Base-by-base conservation (phyloP, 345 rosid species). In the Aquilaria yunnanensis region DNA sequence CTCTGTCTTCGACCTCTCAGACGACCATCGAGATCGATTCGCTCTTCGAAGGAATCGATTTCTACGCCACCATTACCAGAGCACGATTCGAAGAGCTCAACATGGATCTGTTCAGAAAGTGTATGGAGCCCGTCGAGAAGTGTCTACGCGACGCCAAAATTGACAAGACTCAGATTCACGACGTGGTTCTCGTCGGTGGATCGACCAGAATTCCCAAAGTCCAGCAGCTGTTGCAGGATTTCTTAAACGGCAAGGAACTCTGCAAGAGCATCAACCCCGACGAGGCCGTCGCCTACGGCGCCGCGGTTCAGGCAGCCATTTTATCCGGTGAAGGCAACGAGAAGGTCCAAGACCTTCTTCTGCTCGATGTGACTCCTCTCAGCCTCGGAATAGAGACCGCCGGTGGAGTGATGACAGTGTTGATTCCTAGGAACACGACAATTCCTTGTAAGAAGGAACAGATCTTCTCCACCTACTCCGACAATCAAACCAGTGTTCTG, bases 11-110 rank as follows among this genome's bases (percentile, higher is more conserved):
- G 29, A 75, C 78, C 30, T 1, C 69, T 0, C 78, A 75, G 65
- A 75, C 78, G 0, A 75, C 78, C 9, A 70, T 75, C 0, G 78
- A 75, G 72, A 63, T 75, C 48, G 78, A 70, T 64, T 75, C 78
- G 3, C 55, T 75, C 2, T 67, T 47, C 1, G 75, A 75, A 57
- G 78, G 78, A 1, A 54, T 59, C 33, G 78, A 75, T 61, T 75
- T 70, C 75, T 75, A 67, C 49, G 32, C 78, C 6, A 70, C 75
- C 5, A 55, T 75, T 51, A 75, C 78, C 0, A 51, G 75, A 55
- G 78, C 78, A 0, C 60, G 75, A 64, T 70, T 74, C 23, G 75
- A 74, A 45, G 78, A 74, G 49, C 6, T 74, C 47, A 74, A 70
- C 78, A 75, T 75, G 72, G 78, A 75, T 57, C 14, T 75, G 59